Evolutionary conservation across 306 rosid genomes (phyloP), one percentile per base, ranked within the genome.

Genomic region (Vachellia pachyceras): DNA sequence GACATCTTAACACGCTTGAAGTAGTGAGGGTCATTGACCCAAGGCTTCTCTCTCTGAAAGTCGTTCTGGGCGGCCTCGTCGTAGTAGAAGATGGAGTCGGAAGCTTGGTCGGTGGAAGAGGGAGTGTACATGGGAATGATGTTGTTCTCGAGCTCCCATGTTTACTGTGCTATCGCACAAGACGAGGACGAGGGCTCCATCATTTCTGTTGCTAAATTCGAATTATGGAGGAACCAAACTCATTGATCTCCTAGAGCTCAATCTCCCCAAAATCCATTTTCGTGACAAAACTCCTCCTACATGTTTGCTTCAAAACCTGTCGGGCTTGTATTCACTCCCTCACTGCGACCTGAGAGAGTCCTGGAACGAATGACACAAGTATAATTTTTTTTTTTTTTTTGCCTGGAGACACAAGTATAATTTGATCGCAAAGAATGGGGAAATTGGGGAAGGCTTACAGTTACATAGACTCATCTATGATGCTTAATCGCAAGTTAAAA

Each of bases 1-100:
- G 98, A 96, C 91, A 96, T 92, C 91, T 89, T 96, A 20, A 93
- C 99, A 57, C 95, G 98, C 91, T 93, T 96, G 94, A 96, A 96
- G 84, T 71, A 93, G 90, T 92, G 97, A 5, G 98, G 98, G 57
- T 96, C 95, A 79, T 85, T 89, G 9, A 78, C 64, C 99, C 99
- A 96, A 2, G 97, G 98, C 84, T 89, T 93, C 71, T 96, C 95
- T 69, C 90, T 92, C 86, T 85, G 99, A 86, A 88, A 90, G 87
- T 88, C 90, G 66, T 35, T 7, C 83, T 96, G 98, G 0, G 86
- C 91, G 0, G 87, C 79, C 41, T 93, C 99, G 76, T 96, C 97
- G 94, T 96, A 93, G 86, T 82, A 86, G 94, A 96, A 93, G 37
- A 96, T 93, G 7, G 99, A 92, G 80, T 96, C 98, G 45, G 90